These are phyloP conservation scores for Neocatenulostroma microsporum DNA, from an alignment of 2,329 filamentous ascomycete species.

Conservation along the genomic window DNA sequence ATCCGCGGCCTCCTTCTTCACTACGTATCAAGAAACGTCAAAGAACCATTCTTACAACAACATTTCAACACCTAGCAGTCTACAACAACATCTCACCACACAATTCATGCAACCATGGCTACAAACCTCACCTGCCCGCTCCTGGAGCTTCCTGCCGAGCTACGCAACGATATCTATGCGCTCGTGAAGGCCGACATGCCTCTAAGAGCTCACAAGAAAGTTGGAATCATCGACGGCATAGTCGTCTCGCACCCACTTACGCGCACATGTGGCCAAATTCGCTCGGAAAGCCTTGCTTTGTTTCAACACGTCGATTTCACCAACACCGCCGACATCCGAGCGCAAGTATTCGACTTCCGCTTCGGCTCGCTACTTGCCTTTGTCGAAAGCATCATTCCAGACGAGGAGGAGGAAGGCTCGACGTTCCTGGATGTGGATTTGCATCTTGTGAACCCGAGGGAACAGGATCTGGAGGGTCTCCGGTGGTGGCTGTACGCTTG, in stretches of 20 bases:
- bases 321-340: background rate
- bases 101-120: background rate
- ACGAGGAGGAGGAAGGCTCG: no score
- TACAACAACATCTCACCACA: no score
- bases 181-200: background rate
- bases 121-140: background rate
- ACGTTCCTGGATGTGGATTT: no score
- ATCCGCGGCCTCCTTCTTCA: no score
- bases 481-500: no score
- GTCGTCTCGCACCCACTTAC: background rate
- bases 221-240: background rate
- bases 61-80: background rate
- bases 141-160: background rate
- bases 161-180: background rate
- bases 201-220: background rate
- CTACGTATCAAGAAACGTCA: no score
- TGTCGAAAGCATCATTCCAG: no score
- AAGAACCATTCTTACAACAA: background rate
- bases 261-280: background rate
- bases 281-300: background rate
- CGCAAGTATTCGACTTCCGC: slow-evolving; percentile 14
- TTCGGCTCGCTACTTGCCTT: no score
- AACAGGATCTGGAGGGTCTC: no score
- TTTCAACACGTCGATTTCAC: background rate
- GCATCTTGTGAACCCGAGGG: no score